Evolutionary conservation across 148 eudicot genomes (phyloP).

Genomic region (Linanthus parryae): DNA sequence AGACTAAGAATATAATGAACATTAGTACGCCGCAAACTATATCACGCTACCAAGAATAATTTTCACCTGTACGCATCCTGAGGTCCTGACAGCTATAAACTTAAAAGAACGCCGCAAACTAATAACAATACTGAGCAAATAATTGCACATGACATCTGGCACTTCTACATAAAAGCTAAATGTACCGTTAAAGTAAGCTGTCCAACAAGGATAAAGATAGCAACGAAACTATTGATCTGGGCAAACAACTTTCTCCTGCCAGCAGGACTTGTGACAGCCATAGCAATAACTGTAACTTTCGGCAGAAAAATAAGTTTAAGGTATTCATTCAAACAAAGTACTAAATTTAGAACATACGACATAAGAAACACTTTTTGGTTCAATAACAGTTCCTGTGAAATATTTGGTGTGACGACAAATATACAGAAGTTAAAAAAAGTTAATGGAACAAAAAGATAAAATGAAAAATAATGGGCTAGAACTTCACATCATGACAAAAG

Average conservation of each 20-base stretch:
- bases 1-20: background rate
- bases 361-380: too few relatives aligned
- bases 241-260: slow-evolving; percentile 81
- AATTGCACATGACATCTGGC: background rate
- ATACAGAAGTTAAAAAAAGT: background rate
- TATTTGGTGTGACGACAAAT: too few relatives aligned
- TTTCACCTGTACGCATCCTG: too few relatives aligned
- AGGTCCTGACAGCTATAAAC: background rate
- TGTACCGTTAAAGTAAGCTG: slow-evolving; percentile 94
- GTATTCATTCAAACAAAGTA: background rate
- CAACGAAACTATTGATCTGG: slow-evolving; percentile 92
- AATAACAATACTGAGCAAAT: background rate
- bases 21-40: background rate
- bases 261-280: slow-evolving; percentile 62
- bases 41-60: too few relatives aligned
- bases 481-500: too few relatives aligned
- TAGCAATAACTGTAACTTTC: slow-evolving; percentile 90
- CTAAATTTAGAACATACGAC: too few relatives aligned
- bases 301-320: slow-evolving; percentile 24
- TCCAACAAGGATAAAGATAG: slow-evolving; percentile 79
- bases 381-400: too few relatives aligned
- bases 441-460: too few relatives aligned
- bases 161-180: slow-evolving; percentile 3
- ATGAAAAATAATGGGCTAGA: too few relatives aligned
- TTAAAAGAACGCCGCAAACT: background rate